These are phyloP conservation scores for Scheffersomyces illinoinensis DNA, from an alignment of 1,139 yeast species.

Conservation along the genomic window DNA sequence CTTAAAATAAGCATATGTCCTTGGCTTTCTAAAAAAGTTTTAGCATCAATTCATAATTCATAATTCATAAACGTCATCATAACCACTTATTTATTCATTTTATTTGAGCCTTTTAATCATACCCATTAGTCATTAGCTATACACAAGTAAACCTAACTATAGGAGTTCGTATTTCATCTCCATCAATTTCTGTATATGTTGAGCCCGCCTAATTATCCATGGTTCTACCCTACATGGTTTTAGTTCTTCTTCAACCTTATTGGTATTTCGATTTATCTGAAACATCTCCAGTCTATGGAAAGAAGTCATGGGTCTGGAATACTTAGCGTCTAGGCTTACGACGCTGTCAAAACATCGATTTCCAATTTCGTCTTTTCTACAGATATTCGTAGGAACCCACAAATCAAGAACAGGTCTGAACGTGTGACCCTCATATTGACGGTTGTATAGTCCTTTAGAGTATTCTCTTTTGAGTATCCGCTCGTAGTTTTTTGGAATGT, in stretches of 20 bases:
- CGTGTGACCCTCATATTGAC: conserved; percentile 24
- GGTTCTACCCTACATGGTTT: conserved; percentile 8
- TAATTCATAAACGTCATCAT: not conserved
- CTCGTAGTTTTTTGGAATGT: conserved; percentile 42
- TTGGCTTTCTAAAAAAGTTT: not conserved
- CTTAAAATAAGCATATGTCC: conserved; percentile 1
- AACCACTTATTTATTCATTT: not conserved
- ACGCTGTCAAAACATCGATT: conserved; percentile 20
- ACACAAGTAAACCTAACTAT: not conserved
- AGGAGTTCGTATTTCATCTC: not conserved
- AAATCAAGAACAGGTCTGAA: conserved; percentile 30
- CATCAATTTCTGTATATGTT: not conserved
- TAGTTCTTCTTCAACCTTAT: conserved; percentile 1
- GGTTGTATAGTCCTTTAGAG: conserved; percentile 23
- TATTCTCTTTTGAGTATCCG: conserved; percentile 47
- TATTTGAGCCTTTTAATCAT: no score
- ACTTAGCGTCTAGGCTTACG: conserved; percentile 17
- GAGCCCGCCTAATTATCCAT: conserved; percentile 10
- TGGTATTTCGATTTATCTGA: not conserved
- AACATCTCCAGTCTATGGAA: conserved; percentile 8
- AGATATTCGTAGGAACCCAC: conserved; percentile 32
- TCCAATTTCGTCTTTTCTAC: conserved; percentile 22
- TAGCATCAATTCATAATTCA: not conserved
- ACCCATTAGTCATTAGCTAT: not conserved
- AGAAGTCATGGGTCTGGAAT: conserved; percentile 14